Evolutionary conservation across 2,329 filamentous ascomycete species (phyloP).

Genomic region (Cladophialophora bantiana): DNA sequence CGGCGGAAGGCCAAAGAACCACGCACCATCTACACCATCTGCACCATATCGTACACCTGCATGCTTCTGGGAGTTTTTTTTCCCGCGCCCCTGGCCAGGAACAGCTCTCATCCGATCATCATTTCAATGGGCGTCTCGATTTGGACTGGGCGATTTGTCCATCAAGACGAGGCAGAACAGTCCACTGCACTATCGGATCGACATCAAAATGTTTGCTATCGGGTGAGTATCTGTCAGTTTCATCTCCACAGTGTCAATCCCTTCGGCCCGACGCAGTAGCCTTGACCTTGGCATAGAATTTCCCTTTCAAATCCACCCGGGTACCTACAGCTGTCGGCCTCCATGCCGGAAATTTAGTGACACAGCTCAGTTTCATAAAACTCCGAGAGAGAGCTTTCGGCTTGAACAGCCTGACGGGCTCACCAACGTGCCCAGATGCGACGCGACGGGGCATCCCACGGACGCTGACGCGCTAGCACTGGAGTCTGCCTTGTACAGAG

Average conservation of each 20-base stretch:
- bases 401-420: not conserved
- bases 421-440: not conserved
- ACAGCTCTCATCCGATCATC: not conserved
- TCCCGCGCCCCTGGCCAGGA: not conserved
- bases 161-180: constrained; percentile 1
- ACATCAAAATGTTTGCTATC: constrained; percentile 25
- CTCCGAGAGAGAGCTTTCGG: not conserved
- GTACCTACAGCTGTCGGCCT: constrained; percentile 29
- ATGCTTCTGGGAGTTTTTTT: constrained; percentile 8
- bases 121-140: constrained; percentile 1
- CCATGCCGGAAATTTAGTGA: constrained; percentile 28
- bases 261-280: constrained; percentile 1
- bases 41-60: constrained; percentile 17
- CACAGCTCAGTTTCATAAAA: constrained; percentile 15
- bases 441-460: not conserved
- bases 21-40: not conserved
- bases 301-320: constrained; percentile 32
- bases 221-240: constrained; percentile 15
- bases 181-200: not conserved
- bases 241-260: not conserved
- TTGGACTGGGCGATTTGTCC: not conserved
- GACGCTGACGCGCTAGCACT: not conserved
- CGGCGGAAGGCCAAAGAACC: constrained; percentile 24
- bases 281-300: constrained; percentile 3
- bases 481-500: not conserved